Evolutionary conservation across 2,329 filamentous ascomycete species (phyloP), one percentile per base, ranked within the genome.

Genomic region (Teratosphaeria nubilosa): DNA sequence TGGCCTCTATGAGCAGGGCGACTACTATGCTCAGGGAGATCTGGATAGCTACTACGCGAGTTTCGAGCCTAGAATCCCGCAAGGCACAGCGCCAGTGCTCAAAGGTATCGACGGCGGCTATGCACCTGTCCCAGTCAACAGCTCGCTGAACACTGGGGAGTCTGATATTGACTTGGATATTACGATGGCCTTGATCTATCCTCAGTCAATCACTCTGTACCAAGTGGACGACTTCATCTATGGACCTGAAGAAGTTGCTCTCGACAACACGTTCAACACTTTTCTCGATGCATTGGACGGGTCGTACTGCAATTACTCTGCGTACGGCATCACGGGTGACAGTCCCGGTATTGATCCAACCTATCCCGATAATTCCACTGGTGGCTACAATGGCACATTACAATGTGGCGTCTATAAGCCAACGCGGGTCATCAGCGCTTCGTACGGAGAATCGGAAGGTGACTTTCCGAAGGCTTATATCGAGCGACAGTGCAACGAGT

Each of bases 341-440:
- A 50, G 13, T 30, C 58, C 60, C 13, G 57, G 55, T 22, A 55
- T 54, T 9, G 52, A 54, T 54, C 52, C 52, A 2, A 32, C 30
- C n/a, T 37, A 55, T 45, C 53, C 53, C 13, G 53, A 55, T 30
- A 55, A 55, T 22, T n/a, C 16, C 34, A 55, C 53, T 20, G 53
- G 25, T 30, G 53, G 53, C 53, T 83, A 81, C 69, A 76, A 76
- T 55, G 77, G 78, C 13, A 64, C 68, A 2, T 64, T 74, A 13
- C 71, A 75, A 53, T 78, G 78, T 56, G 76, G 77, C 10, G 72
- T 74, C 20, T 82, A 77, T 70, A 73, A 77, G 62, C 78, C 80
- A 2, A 56, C 80, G 5, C 78, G 80, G 57, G 80, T 82, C 2
- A 75, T 84, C 59, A 79, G 77, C 31, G 78, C 82, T 63, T 82